A percentile compares a stretch with the other conserved stretches of the same genome.
phyloP scores from a whole-genome alignment of 495 filamentous ascomycete species.

The Sordaria brevicollis region DNA sequence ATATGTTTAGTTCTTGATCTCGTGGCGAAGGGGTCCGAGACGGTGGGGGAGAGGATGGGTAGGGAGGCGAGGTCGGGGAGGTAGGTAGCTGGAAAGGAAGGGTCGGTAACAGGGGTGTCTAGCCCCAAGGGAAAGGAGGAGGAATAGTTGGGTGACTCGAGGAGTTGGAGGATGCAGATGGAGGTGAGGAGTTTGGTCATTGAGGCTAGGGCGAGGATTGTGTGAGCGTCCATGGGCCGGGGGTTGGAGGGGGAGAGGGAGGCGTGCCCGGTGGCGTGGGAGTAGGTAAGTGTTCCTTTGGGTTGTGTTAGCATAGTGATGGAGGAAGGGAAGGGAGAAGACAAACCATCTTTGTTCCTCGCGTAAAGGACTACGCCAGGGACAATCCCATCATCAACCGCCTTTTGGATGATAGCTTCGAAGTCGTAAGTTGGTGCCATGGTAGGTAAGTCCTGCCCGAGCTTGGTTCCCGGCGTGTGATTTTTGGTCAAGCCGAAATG shows the following conservation, averaged over 20 bases:
- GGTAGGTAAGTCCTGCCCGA: not conserved
- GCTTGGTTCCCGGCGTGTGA: not conserved
- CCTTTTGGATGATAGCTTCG: slow-evolving; percentile 11
- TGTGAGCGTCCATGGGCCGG: slow-evolving; percentile 9
- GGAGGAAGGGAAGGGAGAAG: not conserved
- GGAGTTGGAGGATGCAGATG: slow-evolving; percentile 22
- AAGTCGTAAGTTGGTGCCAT: slow-evolving; percentile 6
- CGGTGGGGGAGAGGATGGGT: not conserved
- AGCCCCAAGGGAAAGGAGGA: slow-evolving; percentile 14
- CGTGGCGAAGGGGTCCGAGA: not conserved
- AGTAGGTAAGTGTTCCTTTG: slow-evolving; percentile 18
- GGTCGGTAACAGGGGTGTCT: slow-evolving; percentile 24
- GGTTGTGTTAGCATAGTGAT: not conserved
- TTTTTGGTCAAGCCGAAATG: not conserved
- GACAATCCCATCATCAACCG: slow-evolving; percentile 10
- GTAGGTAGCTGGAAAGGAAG: not conserved
- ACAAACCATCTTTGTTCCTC: slow-evolving; percentile 16
- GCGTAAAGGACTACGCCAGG: slow-evolving; percentile 17
- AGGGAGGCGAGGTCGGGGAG: slow-evolving; percentile 23
- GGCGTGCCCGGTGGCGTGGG: slow-evolving; percentile 7
- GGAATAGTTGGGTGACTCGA: slow-evolving; percentile 21
- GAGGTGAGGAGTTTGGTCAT: slow-evolving; percentile 28
- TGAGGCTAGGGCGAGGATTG: slow-evolving; percentile 21
- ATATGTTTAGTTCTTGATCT: slow-evolving; percentile 14
- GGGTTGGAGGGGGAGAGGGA: slow-evolving; percentile 2